Percentiles rank a stretch among this genome's conserved stretches.
phyloP scores from a whole-genome alignment of 2,329 filamentous ascomycete genomes.

The Coleophoma eucalyptorum region DNA sequence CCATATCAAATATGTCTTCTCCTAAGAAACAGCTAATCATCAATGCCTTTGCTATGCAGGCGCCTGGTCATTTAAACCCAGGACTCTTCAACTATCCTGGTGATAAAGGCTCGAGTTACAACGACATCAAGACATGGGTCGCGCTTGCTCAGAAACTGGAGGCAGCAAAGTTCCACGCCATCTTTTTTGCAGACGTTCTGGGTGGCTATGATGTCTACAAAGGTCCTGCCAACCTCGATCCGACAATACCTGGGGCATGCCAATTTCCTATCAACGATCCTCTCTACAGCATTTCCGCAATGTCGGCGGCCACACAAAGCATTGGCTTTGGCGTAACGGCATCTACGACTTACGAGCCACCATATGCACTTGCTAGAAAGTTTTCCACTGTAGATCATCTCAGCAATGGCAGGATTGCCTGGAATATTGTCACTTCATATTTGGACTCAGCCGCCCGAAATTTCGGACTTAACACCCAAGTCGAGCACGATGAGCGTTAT shows the following conservation, averaged over 20 bases:
- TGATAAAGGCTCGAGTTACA: constrained; percentile 59
- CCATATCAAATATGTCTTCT: constrained; percentile 9
- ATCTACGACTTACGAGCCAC: constrained; percentile 65
- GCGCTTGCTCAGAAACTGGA: constrained; percentile 57
- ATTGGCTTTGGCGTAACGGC: constrained; percentile 68
- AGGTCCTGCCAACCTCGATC: constrained; percentile 52
- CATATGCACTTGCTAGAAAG: constrained; percentile 61
- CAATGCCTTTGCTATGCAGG: constrained; percentile 47
- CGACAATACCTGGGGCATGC: constrained; percentile 57
- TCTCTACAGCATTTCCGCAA: constrained; percentile 57
- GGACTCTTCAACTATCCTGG: constrained; percentile 62
- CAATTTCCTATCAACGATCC: constrained; percentile 74
- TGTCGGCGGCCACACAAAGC: constrained; percentile 63
- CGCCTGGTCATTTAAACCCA: constrained; percentile 48
- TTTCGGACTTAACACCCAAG: constrained; percentile 50
- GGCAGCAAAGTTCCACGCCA: constrained; percentile 59
- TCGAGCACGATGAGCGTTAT: constrained; percentile 62
- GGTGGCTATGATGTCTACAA: constrained; percentile 69
- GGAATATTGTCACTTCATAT: constrained; percentile 60
- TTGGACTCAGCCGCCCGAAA: constrained; percentile 62
- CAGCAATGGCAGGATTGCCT: constrained; percentile 46
- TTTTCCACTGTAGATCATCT: constrained; percentile 63
- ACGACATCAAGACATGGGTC: constrained; percentile 56
- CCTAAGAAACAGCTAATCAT: constrained; percentile 40
- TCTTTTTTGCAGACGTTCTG: constrained; percentile 65